phyloP scores from a whole-genome alignment of 1,284 basidiomycete species.

The Cutaneotrichosporon sp. region DNA sequence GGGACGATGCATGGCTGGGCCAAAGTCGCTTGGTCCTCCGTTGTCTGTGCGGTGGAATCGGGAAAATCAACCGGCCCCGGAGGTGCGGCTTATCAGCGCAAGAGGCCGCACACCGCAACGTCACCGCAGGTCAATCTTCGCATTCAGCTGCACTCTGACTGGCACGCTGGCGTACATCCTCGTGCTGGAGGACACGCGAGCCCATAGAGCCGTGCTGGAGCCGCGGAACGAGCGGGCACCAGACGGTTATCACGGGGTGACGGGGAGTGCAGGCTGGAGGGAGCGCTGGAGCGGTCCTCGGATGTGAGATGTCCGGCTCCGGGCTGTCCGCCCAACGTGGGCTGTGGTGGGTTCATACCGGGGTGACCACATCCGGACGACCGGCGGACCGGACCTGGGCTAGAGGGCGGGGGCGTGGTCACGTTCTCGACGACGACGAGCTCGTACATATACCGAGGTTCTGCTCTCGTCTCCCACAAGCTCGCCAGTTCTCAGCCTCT shows the following conservation, averaged over 20 bases:
- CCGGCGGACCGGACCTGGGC: neutral
- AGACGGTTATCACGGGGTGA: too few relatives aligned
- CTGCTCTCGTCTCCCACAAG: neutral
- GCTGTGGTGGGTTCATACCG: neutral
- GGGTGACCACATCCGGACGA: neutral
- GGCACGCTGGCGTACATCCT: too few relatives aligned
- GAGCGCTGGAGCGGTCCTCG: neutral
- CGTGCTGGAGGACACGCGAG: too few relatives aligned
- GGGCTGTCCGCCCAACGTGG: neutral
- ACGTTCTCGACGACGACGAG: neutral
- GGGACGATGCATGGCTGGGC: neutral
- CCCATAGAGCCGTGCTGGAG: too few relatives aligned
- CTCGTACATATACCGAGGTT: neutral
- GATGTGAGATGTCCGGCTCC: neutral
- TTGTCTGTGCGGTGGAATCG: neutral
- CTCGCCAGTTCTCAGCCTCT: too few relatives aligned
- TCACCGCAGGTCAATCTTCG: too few relatives aligned
- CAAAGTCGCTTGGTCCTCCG: neutral
- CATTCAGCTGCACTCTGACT: too few relatives aligned
- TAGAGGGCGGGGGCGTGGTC: neutral
- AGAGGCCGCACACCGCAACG: neutral
- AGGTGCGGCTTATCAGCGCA: neutral
- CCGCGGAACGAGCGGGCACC: too few relatives aligned
- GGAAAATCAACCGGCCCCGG: neutral
- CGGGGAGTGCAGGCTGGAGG: too few relatives aligned